Evolutionary conservation across 2,329 filamentous ascomycete genomes (phyloP).

Genomic region (Fusarium stilboides): DNA sequence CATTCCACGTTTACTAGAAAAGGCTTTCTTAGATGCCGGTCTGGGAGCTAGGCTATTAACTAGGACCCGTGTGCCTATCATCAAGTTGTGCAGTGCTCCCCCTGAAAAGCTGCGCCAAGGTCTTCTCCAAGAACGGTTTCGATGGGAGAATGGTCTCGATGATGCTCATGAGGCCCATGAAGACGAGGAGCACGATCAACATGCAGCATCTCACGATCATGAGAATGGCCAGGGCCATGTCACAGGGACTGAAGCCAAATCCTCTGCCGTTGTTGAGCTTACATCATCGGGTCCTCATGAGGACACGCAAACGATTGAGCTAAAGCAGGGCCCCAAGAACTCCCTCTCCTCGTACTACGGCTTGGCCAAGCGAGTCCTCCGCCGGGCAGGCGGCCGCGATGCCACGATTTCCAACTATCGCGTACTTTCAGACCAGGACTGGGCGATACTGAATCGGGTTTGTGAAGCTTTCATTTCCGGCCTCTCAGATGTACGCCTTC

Average conservation of each 20-base stretch:
- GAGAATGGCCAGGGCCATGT: slow-evolving; percentile 46
- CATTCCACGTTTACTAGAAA: slow-evolving; percentile 83
- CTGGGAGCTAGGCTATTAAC: slow-evolving; percentile 84
- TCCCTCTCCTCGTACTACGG: slow-evolving; percentile 64
- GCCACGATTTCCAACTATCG: slow-evolving; percentile 63
- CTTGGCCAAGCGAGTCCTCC: slow-evolving; percentile 65
- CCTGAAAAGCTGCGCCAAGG: slow-evolving; percentile 71
- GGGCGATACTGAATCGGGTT: slow-evolving; percentile 65
- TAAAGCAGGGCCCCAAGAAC: slow-evolving; percentile 61
- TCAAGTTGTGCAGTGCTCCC: slow-evolving; percentile 86
- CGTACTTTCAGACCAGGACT: slow-evolving; percentile 62
- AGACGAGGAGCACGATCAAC: slow-evolving; percentile 55
- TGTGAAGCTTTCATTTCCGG: slow-evolving; percentile 69
- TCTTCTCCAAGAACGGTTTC: slow-evolving; percentile 75
- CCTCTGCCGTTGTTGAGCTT: slow-evolving; percentile 35
- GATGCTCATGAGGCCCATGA: slow-evolving; percentile 56
- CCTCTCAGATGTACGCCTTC: slow-evolving; percentile 64
- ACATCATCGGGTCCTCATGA: slow-evolving; percentile 38
- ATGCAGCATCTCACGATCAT: slow-evolving; percentile 35
- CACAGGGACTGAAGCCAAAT: slow-evolving; percentile 9
- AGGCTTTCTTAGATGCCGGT: slow-evolving; percentile 78
- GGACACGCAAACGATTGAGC: slow-evolving; percentile 46
- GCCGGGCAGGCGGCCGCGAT: slow-evolving; percentile 66
- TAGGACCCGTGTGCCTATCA: slow-evolving; percentile 86
- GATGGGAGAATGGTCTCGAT: slow-evolving; percentile 76